Evolutionary conservation across 176 grass and related monocot species (phyloP).

Genomic region (Triticum monococcum): DNA sequence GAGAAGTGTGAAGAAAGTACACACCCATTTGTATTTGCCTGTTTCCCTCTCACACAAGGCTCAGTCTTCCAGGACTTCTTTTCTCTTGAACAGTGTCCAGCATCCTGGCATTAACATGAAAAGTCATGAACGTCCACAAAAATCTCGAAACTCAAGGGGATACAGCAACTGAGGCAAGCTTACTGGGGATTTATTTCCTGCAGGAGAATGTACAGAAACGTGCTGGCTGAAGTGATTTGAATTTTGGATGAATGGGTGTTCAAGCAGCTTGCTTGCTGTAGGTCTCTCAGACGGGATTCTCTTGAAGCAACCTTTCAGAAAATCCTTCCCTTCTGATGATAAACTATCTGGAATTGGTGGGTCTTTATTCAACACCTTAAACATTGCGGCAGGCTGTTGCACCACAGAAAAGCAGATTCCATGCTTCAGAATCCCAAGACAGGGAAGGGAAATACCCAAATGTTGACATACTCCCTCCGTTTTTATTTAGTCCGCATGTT

Average conservation of each 20-base stretch:
- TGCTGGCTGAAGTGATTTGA: slow-evolving; percentile 50
- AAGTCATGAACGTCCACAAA: slow-evolving; percentile 12
- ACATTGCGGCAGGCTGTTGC: slow-evolving; percentile 80
- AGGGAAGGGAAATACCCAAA: background rate
- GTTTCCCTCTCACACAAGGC: slow-evolving; percentile 43
- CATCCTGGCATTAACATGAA: slow-evolving; percentile 46
- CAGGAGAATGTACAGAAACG: slow-evolving; percentile 41
- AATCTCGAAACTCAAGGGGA: background rate
- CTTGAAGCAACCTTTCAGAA: slow-evolving; percentile 77
- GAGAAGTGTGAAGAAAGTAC: slow-evolving; percentile 9
- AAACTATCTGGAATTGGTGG: slow-evolving; percentile 61
- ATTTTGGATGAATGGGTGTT: slow-evolving; percentile 60
- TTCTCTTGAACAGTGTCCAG: slow-evolving; percentile 39
- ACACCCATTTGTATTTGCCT: slow-evolving; percentile 42
- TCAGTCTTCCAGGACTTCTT: slow-evolving; percentile 55
- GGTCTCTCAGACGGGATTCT: slow-evolving; percentile 76
- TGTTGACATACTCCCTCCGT: background rate
- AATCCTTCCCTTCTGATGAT: slow-evolving; percentile 80
- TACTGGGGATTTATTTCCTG: slow-evolving; percentile 63
- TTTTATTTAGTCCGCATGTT: no score
- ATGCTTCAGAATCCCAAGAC: slow-evolving; percentile 14
- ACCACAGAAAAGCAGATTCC: slow-evolving; percentile 29
- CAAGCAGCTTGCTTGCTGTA: slow-evolving; percentile 62
- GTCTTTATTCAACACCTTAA: slow-evolving; percentile 75
- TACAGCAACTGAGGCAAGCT: background rate